Evolutionary conservation across 2,329 filamentous ascomycete genomes (phyloP), one percentile per base, ranked within the genome.

Genomic region (Hypoxylon sp.): DNA sequence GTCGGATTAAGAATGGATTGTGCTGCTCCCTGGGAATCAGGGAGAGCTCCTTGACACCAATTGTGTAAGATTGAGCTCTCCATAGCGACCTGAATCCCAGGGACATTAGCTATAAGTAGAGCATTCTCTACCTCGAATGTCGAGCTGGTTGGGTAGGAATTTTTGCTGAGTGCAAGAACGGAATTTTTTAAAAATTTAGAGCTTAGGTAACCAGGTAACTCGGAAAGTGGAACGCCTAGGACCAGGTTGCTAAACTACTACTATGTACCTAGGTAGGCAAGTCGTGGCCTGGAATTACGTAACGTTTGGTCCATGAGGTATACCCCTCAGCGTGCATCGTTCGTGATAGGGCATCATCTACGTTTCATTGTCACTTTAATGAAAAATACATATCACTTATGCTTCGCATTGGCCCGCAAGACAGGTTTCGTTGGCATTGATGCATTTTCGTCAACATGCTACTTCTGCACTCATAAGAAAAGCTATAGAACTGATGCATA

Each of bases 31-130:
- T 73, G 68, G 67, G 68, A 70, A 70, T 64, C 57, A 67, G 63
- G 68, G 69, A 74, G 71, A 74, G 69, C 70, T 65, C 65, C 59
- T 64, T 64, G 56, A 63, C 56, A 62, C 62, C 60, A 44, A 43
- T 28, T 52, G 66, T 51, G 68, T 61, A 66, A 64, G 63, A 49
- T 62, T 59, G 71, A 65, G 72, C 73, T 68, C 72, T 72, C 72
- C 72, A 73, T 71, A 72, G 59, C 51, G 62, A 70, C 51, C 63
- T 68, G 68, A 74, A 56, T 64, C 70, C 73, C 68, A 72, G 71
- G 72, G 73, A 75, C 74, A 76, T 75, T 66, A 67, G 73, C 70
- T 76, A 73, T 67, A 60, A 62, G 49, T 56, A 59, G 55, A 59
- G 60, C 73, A 76, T 75, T 59, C 48, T 67, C 59, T 56, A 56